Evolutionary conservation across 495 filamentous ascomycete genomes (phyloP), one percentile per base, ranked within the genome.

Genomic region (Penicillium tannophilum): DNA sequence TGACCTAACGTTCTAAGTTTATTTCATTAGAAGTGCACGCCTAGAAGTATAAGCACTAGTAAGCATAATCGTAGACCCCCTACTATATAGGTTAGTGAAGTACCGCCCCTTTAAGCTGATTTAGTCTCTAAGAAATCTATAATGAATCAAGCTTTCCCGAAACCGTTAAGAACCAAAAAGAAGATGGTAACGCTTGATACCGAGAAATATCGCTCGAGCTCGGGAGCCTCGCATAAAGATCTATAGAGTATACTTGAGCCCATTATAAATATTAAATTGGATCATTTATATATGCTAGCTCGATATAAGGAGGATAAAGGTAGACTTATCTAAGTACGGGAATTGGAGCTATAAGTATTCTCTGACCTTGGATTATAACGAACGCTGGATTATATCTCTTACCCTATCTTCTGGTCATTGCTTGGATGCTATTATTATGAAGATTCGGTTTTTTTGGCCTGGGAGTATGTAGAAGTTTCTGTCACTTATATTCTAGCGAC

Each of bases 391-490:
- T 39, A 30, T 31, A 30, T 61, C 24, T 31, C 12, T 39, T 47
- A 61, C 48, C 43, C 47, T 9, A 52, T 28, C 24, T 56, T 61
- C 10, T 19, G 47, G 14, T 41, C 16, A 3, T 39, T 61, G 14
- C 36, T 41, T 20, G 52, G 55, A 46, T 46, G 10, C 24, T 60
- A 60, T 30, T 45, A 55, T 5, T 39, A 60, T 31, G 24, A 7
- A 20, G 8, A 31, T 17, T 45, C 39, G 12, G 36, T 28, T 12
- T 55, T 44, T 8, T 52, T 60, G 28, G 31, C 51, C 4, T 60
- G 17, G 56, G 56, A 59, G 28, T 42, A 17, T 42, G 42, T 53
- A 17, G 56, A 59, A 43, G 41, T 59, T 20, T 53, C 41, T 3
- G 30, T 59, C 20, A 30, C 28, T 43, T 28, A 59, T 10, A 59